A percentile compares a stretch with the other conserved stretches of the same genome.
phyloP scores from a whole-genome alignment of 345 rosid species.

The Trapa incisa region DNA sequence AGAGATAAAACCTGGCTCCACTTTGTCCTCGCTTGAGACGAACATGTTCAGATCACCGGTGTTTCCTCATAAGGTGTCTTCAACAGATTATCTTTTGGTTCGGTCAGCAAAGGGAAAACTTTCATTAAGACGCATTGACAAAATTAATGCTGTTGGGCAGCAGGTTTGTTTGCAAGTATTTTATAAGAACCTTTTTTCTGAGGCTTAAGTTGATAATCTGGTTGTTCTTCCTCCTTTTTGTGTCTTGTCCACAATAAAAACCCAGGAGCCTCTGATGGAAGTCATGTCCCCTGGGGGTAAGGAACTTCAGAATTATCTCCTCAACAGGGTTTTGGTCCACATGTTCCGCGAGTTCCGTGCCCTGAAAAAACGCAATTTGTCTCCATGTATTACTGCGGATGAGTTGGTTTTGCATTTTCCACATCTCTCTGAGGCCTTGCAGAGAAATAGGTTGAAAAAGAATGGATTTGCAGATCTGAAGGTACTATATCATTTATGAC shows the following conservation, averaged over 20 bases:
- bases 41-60: constrained; percentile 92
- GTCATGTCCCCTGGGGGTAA: constrained; percentile 81
- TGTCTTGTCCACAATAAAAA: constrained; percentile 2
- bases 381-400: constrained; percentile 55
- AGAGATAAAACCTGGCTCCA: constrained; percentile 66
- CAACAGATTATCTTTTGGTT: constrained; percentile 81
- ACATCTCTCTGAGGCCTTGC: constrained; percentile 47
- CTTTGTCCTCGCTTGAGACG: constrained; percentile 81
- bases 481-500: constrained; percentile 26
- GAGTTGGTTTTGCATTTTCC: constrained; percentile 62
- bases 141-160: constrained; percentile 80
- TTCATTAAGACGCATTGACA: constrained; percentile 81
- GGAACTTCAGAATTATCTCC: constrained; percentile 57
- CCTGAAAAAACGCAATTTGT: constrained; percentile 37
- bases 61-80: constrained; percentile 68
- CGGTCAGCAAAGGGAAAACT: constrained; percentile 95
- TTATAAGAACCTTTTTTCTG: background rate
- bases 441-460: constrained; percentile 61
- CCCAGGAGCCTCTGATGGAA: constrained; percentile 91
- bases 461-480: constrained; percentile 40
- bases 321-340: constrained; percentile 64
- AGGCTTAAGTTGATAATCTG: background rate
- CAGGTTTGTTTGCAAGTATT: constrained; percentile 43
- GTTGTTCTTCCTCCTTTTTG: background rate
- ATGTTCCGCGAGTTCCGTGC: constrained; percentile 71